Evolutionary conservation across 352 stramenopile genomes (phyloP).

Genomic region (Plasmopara viticola): DNA sequence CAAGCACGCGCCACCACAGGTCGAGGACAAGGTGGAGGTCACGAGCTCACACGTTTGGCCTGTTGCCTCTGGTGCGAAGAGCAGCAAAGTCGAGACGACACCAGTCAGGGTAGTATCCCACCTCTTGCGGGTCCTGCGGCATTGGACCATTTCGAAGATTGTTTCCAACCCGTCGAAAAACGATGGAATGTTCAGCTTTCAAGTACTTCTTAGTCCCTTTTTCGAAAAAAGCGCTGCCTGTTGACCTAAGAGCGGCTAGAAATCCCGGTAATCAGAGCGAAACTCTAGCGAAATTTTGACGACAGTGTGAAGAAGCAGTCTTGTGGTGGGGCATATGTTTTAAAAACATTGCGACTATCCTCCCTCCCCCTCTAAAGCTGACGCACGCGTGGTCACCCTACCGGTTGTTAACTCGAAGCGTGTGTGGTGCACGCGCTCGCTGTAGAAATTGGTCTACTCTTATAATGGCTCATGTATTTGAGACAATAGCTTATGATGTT

Average conservation of each 20-base stretch:
- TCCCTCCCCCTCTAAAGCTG: not conserved
- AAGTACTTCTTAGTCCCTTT: not conserved
- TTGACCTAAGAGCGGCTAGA: not conserved
- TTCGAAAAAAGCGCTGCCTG: not conserved
- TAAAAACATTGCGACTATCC: not conserved
- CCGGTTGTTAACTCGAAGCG: too few relatives aligned
- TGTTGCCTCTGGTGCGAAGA: constrained; percentile 13
- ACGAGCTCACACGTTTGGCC: constrained; percentile 14
- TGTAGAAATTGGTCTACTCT: not conserved
- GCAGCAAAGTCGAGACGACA: constrained; percentile 6
- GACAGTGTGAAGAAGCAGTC: not conserved
- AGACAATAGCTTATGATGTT: not conserved
- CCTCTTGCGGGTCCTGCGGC: constrained; percentile 11
- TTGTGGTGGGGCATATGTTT: not conserved
- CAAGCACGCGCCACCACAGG: constrained; percentile 36
- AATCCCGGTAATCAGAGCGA: not conserved
- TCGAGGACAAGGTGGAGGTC: constrained; percentile 34
- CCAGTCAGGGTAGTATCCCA: constrained; percentile 2
- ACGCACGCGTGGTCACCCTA: not conserved
- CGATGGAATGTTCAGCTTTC: not conserved
- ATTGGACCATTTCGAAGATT: constrained; percentile 11
- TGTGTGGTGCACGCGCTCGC: not conserved
- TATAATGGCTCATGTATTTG: not conserved
- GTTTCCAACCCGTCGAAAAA: not conserved
- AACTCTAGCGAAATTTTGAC: not conserved